A percentile compares a stretch with the other conserved stretches of the same genome.
Conservation (phyloP, 2,329 filamentous ascomycete genomes). For the Didymella arachidicola region DNA sequence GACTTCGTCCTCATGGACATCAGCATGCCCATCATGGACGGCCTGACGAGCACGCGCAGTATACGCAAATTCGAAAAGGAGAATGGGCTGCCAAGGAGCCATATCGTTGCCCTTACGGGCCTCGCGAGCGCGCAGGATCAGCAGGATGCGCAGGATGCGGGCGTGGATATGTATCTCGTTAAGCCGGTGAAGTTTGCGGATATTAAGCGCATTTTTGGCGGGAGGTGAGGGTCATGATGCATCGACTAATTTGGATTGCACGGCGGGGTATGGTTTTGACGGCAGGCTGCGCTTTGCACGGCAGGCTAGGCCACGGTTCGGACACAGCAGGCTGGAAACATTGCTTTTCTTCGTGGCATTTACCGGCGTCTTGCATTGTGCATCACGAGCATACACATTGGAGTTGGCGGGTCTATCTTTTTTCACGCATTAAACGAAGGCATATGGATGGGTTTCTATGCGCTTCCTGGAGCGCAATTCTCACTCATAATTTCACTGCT, state of each 20-base stretch:
- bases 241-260: neutral
- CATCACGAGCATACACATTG: neutral
- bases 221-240: neutral
- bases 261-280: no score
- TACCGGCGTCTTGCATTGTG: neutral
- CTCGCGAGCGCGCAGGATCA: conserved; percentile 48
- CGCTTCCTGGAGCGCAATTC: neutral
- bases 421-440: neutral
- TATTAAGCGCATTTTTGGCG: conserved; percentile 39
- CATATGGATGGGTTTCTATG: neutral
- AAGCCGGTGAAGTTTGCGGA: conserved; percentile 51
- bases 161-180: conserved; percentile 50
- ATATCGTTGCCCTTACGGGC: conserved; percentile 50
- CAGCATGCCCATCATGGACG: conserved; percentile 49
- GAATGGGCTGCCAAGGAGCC: conserved; percentile 26
- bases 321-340: neutral
- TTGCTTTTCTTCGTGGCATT: neutral
- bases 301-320: neutral
- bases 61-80: conserved; percentile 43
- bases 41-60: conserved; percentile 47
- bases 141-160: conserved; percentile 43
- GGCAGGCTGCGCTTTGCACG: neutral
- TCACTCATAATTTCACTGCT: neutral
- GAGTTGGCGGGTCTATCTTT: conserved; percentile 3
- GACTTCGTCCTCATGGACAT: conserved; percentile 49